Conservation (phyloP, 106 monocot species). For the Dendrobium catenatum region DNA sequence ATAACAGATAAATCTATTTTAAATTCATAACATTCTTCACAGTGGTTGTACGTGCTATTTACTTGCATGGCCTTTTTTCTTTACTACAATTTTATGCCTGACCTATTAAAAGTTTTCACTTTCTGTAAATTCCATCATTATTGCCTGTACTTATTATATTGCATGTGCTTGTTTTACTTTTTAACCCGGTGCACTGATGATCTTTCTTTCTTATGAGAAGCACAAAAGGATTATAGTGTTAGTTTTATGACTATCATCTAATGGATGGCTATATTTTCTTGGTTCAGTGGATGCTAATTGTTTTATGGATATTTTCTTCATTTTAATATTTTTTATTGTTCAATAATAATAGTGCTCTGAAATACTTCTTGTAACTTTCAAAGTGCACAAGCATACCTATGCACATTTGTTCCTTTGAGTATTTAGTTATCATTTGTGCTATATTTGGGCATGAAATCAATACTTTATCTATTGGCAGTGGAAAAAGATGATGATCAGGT, state of each 20-base stretch:
- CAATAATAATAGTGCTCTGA: neutral
- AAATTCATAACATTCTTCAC: too few relatives aligned
- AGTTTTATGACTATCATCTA: neutral
- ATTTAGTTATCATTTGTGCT: neutral
- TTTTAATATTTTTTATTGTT: neutral
- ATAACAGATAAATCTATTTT: too few relatives aligned
- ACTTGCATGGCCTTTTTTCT: too few relatives aligned
- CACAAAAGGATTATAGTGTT: neutral
- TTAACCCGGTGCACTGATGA: neutral
- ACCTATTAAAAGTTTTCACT: too few relatives aligned
- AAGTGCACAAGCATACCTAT: neutral
- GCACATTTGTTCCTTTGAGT: neutral
- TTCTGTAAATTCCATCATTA: neutral
- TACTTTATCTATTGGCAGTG: slow-evolving; percentile 43
- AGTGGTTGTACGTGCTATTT: too few relatives aligned
- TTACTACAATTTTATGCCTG: too few relatives aligned
- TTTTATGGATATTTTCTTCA: slow-evolving; percentile 1
- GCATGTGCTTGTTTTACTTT: neutral
- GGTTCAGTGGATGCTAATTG: neutral
- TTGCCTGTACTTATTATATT: neutral
- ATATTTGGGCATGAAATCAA: neutral
- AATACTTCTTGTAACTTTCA: neutral
- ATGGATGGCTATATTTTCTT: neutral
- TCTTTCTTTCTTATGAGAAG: neutral
- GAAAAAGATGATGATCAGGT: slow-evolving; percentile 57